Evolutionary conservation across 371 early-diverging fungal species (phyloP).

Genomic region (Smittium mucronatum): DNA sequence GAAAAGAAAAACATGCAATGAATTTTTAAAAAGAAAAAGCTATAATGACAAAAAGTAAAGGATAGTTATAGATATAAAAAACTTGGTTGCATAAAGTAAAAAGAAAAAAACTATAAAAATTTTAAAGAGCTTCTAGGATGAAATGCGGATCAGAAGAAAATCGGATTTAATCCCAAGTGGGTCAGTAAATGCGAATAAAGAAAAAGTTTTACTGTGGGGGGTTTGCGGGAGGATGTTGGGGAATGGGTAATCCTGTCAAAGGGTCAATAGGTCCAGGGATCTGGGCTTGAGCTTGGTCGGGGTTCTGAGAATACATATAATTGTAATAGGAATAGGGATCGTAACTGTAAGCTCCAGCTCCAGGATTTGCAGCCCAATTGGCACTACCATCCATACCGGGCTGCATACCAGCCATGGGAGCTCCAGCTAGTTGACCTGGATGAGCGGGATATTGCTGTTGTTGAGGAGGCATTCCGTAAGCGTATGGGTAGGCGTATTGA

Average conservation of each 20-base stretch:
- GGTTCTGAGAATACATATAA: constrained; percentile 1
- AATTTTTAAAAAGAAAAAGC: no score
- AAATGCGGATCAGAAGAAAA: no score
- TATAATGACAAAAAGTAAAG: no score
- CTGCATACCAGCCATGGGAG: neutral
- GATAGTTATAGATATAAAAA: no score
- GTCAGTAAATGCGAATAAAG: no score
- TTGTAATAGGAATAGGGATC: constrained; percentile 11
- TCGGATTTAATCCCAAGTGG: no score
- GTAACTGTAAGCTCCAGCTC: constrained; percentile 8
- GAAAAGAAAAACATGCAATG: no score
- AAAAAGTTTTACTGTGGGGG: no score
- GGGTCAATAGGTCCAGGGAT: neutral
- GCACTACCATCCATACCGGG: neutral
- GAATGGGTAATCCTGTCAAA: neutral
- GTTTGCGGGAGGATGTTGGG: constrained; percentile 3
- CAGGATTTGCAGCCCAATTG: neutral
- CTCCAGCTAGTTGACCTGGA: neutral
- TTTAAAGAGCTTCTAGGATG: no score
- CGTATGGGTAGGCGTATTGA: constrained; percentile 32
- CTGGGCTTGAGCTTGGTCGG: neutral
- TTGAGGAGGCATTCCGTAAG: constrained; percentile 31
- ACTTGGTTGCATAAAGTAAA: no score
- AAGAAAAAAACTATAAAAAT: no score
- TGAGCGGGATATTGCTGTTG: constrained; percentile 20